Evolutionary conservation across 2,329 filamentous ascomycete species (phyloP), one percentile per base, ranked within the genome.

Genomic region (Cladophialophora exuberans): DNA sequence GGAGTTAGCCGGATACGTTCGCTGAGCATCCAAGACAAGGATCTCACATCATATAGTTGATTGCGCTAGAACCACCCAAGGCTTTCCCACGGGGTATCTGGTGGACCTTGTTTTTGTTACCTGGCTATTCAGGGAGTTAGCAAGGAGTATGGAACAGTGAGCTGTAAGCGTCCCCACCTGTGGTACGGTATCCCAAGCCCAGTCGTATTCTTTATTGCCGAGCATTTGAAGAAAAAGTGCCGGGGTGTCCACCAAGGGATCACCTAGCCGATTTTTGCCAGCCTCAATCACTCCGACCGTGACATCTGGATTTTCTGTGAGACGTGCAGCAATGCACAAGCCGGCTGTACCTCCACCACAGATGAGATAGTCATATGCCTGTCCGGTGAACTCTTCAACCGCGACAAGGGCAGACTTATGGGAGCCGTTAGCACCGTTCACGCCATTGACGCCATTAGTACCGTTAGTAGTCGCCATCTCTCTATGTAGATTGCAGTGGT

Each of bases 281-380:
- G 75, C 76, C 63, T 79, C 76, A 17, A 79, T 66, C 0, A 79
- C 73, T 6, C 71, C 72, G n/a, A 83, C 70, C 3, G 66, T 65
- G 54, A 76, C 54, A 28, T 67, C 49, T 36, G 72, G 57, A 47
- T 76, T 65, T 54, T 79, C 75, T 1, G 76, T 74, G 3, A 84
- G 69, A 0, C 78, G 73, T 6, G 75, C 68, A 7, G 77, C 78
- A 6, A 83, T 68, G 1, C 73, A 73, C n/a, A 83, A 69, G 13
- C 81, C 81, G 11, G 79, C 78, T 5, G 79, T 82, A 5, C 80
- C 81, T 30, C 81, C 81, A 26, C 81, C 81, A 18, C 82, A 67
- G 52, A 83, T 64, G 33, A 82, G 60, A 36, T 63, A 63, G 55
- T 64, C 62, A 26, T 57, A 64, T 28, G 41, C 45, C 41, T 55